These are phyloP conservation scores for Apium graveolens DNA, from an alignment of 129 eudicot species.

Conservation along the genomic window DNA sequence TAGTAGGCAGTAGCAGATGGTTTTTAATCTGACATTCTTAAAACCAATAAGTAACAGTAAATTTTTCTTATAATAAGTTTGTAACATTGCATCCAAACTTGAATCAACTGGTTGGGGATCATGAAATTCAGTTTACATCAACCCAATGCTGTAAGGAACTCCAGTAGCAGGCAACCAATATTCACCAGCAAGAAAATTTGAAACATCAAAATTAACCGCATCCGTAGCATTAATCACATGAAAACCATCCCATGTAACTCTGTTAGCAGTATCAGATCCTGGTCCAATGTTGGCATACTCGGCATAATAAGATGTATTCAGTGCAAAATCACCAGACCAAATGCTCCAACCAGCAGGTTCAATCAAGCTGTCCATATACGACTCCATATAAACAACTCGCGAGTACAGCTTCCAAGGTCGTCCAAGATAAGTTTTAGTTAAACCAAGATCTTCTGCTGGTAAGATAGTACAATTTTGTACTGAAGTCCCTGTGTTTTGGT, in stretches of 20 bases:
- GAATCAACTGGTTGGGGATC: neutral
- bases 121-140: neutral
- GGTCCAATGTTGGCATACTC: slow-evolving; percentile 2
- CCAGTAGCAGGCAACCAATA: slow-evolving; percentile 3
- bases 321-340: neutral
- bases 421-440: neutral
- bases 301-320: neutral
- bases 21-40: too few relatives aligned
- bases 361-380: neutral
- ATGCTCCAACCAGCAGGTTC: neutral
- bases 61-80: neutral
- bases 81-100: neutral
- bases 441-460: neutral
- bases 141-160: neutral
- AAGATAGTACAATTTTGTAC: neutral
- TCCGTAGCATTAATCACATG: neutral
- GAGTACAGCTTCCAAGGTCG: neutral
- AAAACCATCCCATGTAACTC: neutral
- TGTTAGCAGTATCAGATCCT: neutral
- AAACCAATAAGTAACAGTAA: neutral
- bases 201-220: neutral
- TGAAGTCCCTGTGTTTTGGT: slow-evolving; percentile 1
- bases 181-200: neutral
- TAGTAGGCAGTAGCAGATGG: too few relatives aligned
- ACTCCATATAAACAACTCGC: neutral